A percentile compares a stretch with the other conserved stretches of the same genome.
Conservation (phyloP, 805 yeast species). For the Wickerhamomyces xylosicus region DNA sequence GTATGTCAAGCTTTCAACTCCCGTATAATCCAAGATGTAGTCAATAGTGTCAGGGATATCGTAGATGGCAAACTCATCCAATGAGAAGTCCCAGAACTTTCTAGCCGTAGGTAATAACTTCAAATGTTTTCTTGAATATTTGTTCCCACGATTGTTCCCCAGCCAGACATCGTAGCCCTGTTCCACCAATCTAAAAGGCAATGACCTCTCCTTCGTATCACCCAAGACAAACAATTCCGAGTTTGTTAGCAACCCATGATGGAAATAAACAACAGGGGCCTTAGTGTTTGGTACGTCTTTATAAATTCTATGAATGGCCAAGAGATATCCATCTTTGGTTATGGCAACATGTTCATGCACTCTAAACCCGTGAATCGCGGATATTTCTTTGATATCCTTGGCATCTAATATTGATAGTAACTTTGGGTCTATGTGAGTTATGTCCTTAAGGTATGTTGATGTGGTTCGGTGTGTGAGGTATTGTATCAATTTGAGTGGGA, state of each 20-base stretch:
- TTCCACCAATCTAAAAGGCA: slow-evolving; percentile 70
- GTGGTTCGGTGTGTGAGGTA: too few relatives aligned
- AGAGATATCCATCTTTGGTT: slow-evolving; percentile 68
- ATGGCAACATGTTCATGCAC: slow-evolving; percentile 69
- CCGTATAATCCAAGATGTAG: slow-evolving; percentile 50
- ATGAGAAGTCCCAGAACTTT: slow-evolving; percentile 80
- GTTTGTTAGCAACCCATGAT: slow-evolving; percentile 76
- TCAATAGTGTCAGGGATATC: slow-evolving; percentile 83
- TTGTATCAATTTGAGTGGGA: too few relatives aligned
- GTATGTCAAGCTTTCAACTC: slow-evolving; percentile 39
- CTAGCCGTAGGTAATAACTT: slow-evolving; percentile 18
- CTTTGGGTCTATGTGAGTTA: too few relatives aligned
- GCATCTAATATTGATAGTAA: too few relatives aligned
- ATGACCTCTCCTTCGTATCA: slow-evolving; percentile 28
- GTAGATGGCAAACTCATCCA: slow-evolving; percentile 85
- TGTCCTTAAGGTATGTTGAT: too few relatives aligned
- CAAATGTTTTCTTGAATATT: slow-evolving; percentile 47
- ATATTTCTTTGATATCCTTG: slow-evolving; percentile 33
- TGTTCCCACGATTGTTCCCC: slow-evolving; percentile 89
- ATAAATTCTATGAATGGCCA: slow-evolving; percentile 61
- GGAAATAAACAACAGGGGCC: slow-evolving; percentile 53
- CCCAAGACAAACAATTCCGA: slow-evolving; percentile 50
- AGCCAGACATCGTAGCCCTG: slow-evolving; percentile 91
- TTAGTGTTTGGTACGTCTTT: slow-evolving; percentile 22
- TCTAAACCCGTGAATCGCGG: slow-evolving; percentile 54